Percentiles rank a stretch among this genome's conserved stretches.
Conservation (phyloP, 208 protist species). For the Leishmania tropica region DNA sequence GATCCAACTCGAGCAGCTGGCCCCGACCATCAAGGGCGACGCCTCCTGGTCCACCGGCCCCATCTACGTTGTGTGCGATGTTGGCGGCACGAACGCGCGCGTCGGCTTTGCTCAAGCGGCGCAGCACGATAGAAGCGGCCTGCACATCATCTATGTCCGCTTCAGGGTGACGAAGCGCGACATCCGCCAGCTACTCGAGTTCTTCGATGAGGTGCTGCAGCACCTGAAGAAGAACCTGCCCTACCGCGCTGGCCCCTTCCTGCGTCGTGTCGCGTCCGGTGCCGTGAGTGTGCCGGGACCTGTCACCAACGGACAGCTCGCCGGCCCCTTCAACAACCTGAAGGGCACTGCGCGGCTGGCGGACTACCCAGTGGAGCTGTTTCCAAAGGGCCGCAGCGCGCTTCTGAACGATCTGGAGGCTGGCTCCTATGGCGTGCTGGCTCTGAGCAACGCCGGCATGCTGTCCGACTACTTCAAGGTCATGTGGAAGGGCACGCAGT, state of each 20-base stretch:
- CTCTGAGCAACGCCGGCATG: slow-evolving; percentile 44
- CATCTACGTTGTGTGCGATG: slow-evolving; percentile 71
- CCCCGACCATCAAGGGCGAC: slow-evolving; percentile 25
- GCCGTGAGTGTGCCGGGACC: slow-evolving; percentile 66
- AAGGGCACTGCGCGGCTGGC: slow-evolving; percentile 51
- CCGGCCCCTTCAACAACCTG: slow-evolving; percentile 73
- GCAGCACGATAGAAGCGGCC: slow-evolving; percentile 1
- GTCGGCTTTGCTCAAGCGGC: slow-evolving; percentile 54
- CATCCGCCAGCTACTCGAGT: slow-evolving; percentile 49
- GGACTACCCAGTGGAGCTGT: slow-evolving; percentile 58
- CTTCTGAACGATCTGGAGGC: slow-evolving; percentile 77
- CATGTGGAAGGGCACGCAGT: slow-evolving; percentile 74
- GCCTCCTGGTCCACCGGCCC: slow-evolving; percentile 34
- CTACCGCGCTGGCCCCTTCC: slow-evolving; percentile 23
- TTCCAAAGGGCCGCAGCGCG: slow-evolving; percentile 50
- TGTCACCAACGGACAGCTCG: slow-evolving; percentile 44
- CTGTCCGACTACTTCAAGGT: slow-evolving; percentile 65
- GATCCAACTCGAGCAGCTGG: slow-evolving; percentile 24
- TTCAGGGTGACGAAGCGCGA: slow-evolving; percentile 56
- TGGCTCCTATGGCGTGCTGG: slow-evolving; percentile 65
- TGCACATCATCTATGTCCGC: slow-evolving; percentile 43
- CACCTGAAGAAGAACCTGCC: slow-evolving; percentile 29
- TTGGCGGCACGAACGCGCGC: slow-evolving; percentile 75
- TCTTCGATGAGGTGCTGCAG: slow-evolving; percentile 46
- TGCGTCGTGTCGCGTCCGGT: slow-evolving; percentile 46